Conservation (phyloP, 768 basidiomycete genomes). For the Tubosaeta sp. region DNA sequence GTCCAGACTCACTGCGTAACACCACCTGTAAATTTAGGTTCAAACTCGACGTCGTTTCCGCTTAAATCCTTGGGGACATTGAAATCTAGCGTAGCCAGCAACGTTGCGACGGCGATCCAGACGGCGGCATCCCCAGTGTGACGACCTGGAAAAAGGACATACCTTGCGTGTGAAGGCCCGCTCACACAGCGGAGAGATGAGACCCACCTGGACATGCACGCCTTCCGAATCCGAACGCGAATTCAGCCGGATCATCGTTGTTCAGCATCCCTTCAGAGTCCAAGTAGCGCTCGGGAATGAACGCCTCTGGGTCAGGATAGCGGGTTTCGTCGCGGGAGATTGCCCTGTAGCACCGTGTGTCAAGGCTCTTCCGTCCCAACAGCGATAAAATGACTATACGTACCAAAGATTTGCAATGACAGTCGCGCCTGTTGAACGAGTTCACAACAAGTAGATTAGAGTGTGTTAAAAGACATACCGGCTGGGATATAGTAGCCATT, state of each 20-base stretch:
- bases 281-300: constrained; percentile 13
- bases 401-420: constrained; percentile 7
- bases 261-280: neutral
- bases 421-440: neutral
- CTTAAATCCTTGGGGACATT: neutral
- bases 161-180: no score
- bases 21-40: neutral
- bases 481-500: constrained; percentile 47
- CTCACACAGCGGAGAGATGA: no score
- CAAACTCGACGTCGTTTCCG: neutral
- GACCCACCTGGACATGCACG: constrained; percentile 2
- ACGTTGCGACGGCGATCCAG: neutral
- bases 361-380: neutral
- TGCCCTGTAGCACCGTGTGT: neutral
- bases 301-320: constrained; percentile 9
- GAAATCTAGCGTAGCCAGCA: neutral
- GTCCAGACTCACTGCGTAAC: neutral
- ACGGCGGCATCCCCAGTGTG: neutral
- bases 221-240: constrained; percentile 10
- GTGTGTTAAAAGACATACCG: constrained; percentile 20
- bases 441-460: neutral
- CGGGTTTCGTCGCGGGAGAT: constrained; percentile 4
- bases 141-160: neutral
- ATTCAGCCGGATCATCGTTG: neutral
- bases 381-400: neutral